A percentile compares a stretch with the other conserved stretches of the same genome.
Evolutionary conservation across 2,329 filamentous ascomycete genomes (phyloP).

Genomic region (Aspergillus niger): DNA sequence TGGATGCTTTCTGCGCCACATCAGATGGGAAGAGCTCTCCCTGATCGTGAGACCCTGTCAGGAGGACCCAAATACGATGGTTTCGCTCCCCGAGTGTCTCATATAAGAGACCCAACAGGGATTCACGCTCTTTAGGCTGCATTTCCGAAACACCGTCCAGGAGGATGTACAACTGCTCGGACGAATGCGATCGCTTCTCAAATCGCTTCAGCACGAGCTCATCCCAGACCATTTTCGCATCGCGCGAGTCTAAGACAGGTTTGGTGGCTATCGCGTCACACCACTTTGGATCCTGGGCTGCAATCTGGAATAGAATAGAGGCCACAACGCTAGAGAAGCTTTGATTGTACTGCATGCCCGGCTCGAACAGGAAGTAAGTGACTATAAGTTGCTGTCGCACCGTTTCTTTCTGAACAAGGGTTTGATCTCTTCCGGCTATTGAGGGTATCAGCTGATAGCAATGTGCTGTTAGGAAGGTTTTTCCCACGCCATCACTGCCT

Average conservation of each 20-base stretch:
- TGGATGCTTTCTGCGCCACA: background rate
- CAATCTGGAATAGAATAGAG: constrained; percentile 1
- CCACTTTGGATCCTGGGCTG: background rate
- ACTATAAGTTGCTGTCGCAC: background rate
- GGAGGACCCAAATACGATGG: background rate
- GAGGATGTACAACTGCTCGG: background rate
- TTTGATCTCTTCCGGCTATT: background rate
- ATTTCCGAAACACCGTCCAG: background rate
- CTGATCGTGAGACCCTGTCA: background rate
- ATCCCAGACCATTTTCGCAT: background rate
- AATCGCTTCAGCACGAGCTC: background rate
- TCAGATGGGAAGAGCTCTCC: background rate
- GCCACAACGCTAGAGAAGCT: background rate
- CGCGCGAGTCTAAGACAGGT: background rate
- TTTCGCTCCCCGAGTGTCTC: background rate
- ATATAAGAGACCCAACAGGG: background rate
- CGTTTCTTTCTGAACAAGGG: background rate
- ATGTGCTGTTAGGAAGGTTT: background rate
- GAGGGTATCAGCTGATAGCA: background rate
- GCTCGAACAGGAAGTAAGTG: constrained; percentile 1
- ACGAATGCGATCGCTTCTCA: background rate
- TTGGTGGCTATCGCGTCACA: background rate
- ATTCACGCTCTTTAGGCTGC: background rate
- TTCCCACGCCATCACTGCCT: background rate
- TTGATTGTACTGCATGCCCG: background rate